Evolutionary conservation across 441 rosid genomes (phyloP), one percentile per base, ranked within the genome.

Genomic region (Adansonia gregorii): DNA sequence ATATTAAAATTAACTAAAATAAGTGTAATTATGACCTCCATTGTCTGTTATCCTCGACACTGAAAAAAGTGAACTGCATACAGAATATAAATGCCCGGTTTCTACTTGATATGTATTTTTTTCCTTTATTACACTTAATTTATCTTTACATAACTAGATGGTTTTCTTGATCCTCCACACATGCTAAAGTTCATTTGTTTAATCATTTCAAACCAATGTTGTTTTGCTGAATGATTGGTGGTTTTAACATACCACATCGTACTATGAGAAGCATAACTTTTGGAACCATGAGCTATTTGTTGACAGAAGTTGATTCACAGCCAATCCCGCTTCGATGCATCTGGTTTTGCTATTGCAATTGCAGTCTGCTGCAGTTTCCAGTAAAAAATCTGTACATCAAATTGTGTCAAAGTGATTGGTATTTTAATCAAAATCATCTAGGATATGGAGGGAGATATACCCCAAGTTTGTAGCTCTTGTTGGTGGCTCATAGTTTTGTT

Each of bases 331-430:
- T 55, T 74, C 66, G 82, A 74, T 76, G 73, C 78, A 56, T 77
- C 81, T 71, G 64, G 60, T 83, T 78, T 83, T 68, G 80, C 84
- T 89, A 84, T 22, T 81, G 92, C 84, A 90, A 83, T 83, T 88
- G 87, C 81, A 92, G 86, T 79, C 91, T 88, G 94, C 87, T 86
- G 90, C 85, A 86, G 66, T 81, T 70, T 70, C 51, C 56, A 81
- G 48, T 64, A 73, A 78, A 80, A 67, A 66, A 64, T 54, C 67
- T 79, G 81, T 54, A 52, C 20, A 74, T 86, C 76, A 78, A 81
- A 69, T 76, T 55, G 35, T 82, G 76, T 14, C 5, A 65, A 75
- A 43, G 61, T 59, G 19, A 15, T 66, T 72, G 10, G 54, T 73
- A 10, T 39, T 41, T 41, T 24, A 14, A 78, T 64, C 27, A 73